These are phyloP conservation scores for Lecanosticta acicola DNA, from an alignment of 2,329 filamentous ascomycete species.

Conservation along the genomic window DNA sequence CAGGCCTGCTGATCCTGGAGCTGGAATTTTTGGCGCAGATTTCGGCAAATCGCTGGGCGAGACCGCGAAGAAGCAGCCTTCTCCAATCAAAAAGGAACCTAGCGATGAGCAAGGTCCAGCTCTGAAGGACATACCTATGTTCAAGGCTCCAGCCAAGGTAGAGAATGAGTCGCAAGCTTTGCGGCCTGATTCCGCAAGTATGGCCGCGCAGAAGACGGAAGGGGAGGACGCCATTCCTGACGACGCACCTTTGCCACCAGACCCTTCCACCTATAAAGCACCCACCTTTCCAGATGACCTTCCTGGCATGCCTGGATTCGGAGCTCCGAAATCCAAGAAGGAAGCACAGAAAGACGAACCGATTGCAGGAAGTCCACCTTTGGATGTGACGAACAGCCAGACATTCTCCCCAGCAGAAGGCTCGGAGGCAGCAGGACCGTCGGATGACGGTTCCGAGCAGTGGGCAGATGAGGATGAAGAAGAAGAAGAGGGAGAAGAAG, in stretches of 20 bases:
- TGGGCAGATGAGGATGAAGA: constrained; percentile 26
- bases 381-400: constrained; percentile 33
- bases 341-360: constrained; percentile 36
- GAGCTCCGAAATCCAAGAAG: constrained; percentile 15
- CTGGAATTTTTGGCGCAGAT: constrained; percentile 29
- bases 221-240: constrained; percentile 19
- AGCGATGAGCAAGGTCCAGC: constrained; percentile 28
- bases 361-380: constrained; percentile 44
- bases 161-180: constrained; percentile 8
- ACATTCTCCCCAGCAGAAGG: constrained; percentile 15
- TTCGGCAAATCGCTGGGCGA: constrained; percentile 30
- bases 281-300: constrained; percentile 25
- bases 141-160: constrained; percentile 27
- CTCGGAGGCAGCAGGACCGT: constrained; percentile 24
- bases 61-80: constrained; percentile 24
- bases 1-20: constrained; percentile 37
- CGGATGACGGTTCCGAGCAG: constrained; percentile 24
- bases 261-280: constrained; percentile 24
- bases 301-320: constrained; percentile 31
- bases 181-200: constrained; percentile 3
- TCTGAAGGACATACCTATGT: constrained; percentile 35
- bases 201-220: no score
- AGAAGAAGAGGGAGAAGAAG: constrained; percentile 36
- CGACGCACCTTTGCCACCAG: constrained; percentile 40
- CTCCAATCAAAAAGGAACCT: constrained; percentile 35